A percentile compares a stretch with the other conserved stretches of the same genome.
Evolutionary conservation across 176 grass and related monocot species (phyloP).

Genomic region (Phoenix roebelenii): DNA sequence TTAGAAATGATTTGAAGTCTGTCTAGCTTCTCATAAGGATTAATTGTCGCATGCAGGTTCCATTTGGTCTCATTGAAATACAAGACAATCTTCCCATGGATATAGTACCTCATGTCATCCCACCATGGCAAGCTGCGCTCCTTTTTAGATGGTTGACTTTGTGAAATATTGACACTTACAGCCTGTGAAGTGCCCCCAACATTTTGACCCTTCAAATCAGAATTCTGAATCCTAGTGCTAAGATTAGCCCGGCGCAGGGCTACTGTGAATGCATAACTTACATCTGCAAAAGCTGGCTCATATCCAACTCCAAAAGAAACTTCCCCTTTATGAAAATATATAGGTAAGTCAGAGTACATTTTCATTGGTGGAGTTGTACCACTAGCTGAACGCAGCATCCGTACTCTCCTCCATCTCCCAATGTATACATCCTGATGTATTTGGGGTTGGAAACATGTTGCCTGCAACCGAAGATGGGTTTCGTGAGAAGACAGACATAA

Average conservation of each 20-base stretch:
- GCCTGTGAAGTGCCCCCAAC: not conserved
- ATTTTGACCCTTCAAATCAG: conserved; percentile 9
- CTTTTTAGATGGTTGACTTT: conserved; percentile 56
- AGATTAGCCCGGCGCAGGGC: conserved; percentile 78
- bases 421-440: conserved; percentile 90
- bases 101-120: conserved; percentile 97
- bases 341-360: conserved; percentile 95
- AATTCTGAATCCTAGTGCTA: conserved; percentile 49
- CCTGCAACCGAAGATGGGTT: conserved; percentile 35
- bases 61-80: conserved; percentile 79
- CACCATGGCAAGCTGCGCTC: conserved; percentile 98
- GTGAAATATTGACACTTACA: conserved; percentile 8
- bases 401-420: conserved; percentile 88
- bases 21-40: conserved; percentile 90
- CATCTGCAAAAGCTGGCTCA: conserved; percentile 94
- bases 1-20: conserved; percentile 92
- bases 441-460: conserved; percentile 99
- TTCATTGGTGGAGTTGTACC: conserved; percentile 95
- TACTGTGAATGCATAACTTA: conserved; percentile 96
- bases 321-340: conserved; percentile 90
- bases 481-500: too few species aligned
- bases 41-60: conserved; percentile 82
- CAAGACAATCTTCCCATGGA: conserved; percentile 82
- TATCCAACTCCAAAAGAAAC: conserved; percentile 99
- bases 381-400: conserved; percentile 91